Base-by-base conservation (phyloP, 2,329 filamentous ascomycete species). In the Colletotrichum somersetense region DNA sequence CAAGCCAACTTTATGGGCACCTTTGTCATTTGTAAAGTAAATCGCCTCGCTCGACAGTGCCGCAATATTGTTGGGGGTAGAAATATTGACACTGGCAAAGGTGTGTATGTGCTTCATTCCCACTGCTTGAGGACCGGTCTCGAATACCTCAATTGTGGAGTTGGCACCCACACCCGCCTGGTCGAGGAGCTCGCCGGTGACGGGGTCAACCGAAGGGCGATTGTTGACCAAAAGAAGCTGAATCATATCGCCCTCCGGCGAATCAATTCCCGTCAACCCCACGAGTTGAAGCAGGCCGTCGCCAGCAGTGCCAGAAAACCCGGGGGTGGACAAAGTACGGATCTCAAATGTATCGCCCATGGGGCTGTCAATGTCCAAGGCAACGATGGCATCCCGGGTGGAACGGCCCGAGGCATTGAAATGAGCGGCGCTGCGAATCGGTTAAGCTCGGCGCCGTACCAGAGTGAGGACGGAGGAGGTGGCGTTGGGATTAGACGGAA, bases 101-200 rank as follows among this genome's bases (percentile, higher is more conserved):
- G 76, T 79, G 38, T 68, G 69, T 11, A 79, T 33, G 65, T 80
- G 77, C 38, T 73, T 68, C 72, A 79, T 63, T 33, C 62, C 69
- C 16, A 66, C 58, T 1, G 74, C 71, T 30, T 59, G 40, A 11
- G 68, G 59, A 0, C 71, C 73, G 14, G 75, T 62, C 64, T 77
- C 75, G 80, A 82, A 12, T 83, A 86, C 50, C 83, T 91, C 64
- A 80, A 81, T 1, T 80, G 84, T 33, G 86, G 88, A 0, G 83
- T 97, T 74, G 84, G 86, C 53, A 87, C 88, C 6, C 86, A 97
- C 40, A 79, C 97, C 57, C 81, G 83, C 59, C 84, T 91, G 61
- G 94, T 94, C 5, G 89, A 92, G 77, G 81, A 82, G 10, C 6
- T 58, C 57, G 6, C 77, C 77, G 0, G 76, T 77, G 3, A 35